These are phyloP conservation scores for Pseudozyma pruni DNA, from an alignment of 1,284 basidiomycete species.

Conservation along the genomic window DNA sequence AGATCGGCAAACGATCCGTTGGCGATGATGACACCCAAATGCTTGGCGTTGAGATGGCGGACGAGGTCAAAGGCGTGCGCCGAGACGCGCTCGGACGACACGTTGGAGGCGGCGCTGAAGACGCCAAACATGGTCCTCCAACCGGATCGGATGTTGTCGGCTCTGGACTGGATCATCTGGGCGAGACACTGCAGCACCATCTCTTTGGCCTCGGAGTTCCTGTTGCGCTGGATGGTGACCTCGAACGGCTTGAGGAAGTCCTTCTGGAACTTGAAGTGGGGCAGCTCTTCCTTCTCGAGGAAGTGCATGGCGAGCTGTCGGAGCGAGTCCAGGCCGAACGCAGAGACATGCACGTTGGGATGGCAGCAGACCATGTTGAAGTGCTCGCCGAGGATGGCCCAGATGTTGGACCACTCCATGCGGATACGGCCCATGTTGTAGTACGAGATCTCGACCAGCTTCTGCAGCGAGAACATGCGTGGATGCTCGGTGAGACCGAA, in stretches of 20 bases:
- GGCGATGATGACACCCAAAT: constrained; percentile 88
- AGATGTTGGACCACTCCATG: constrained; percentile 97
- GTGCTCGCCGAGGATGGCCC: constrained; percentile 97
- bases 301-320: constrained; percentile 98
- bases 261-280: constrained; percentile 99
- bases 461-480: constrained; percentile 95
- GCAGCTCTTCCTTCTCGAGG: constrained; percentile 96
- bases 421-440: constrained; percentile 99
- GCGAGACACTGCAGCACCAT: constrained; percentile 98
- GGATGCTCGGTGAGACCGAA: constrained; percentile 89
- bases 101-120: constrained; percentile 93
- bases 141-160: constrained; percentile 94
- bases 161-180: constrained; percentile 97
- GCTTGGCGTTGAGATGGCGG: constrained; percentile 86
- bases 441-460: constrained; percentile 98
- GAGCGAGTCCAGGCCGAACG: constrained; percentile 97
- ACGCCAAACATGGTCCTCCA: constrained; percentile 99
- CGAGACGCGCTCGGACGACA: constrained; percentile 91
- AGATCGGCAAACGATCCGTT: constrained; percentile 95
- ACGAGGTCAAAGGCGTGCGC: constrained; percentile 97
- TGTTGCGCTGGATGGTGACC: constrained; percentile 96
- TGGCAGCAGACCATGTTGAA: constrained; percentile 99
- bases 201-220: constrained; percentile 92
- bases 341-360: constrained; percentile 93
- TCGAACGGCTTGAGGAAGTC: constrained; percentile 99